Evolutionary conservation across 202 grass and related monocot genomes (phyloP).

Genomic region (Cymbopogon flexuosus): DNA sequence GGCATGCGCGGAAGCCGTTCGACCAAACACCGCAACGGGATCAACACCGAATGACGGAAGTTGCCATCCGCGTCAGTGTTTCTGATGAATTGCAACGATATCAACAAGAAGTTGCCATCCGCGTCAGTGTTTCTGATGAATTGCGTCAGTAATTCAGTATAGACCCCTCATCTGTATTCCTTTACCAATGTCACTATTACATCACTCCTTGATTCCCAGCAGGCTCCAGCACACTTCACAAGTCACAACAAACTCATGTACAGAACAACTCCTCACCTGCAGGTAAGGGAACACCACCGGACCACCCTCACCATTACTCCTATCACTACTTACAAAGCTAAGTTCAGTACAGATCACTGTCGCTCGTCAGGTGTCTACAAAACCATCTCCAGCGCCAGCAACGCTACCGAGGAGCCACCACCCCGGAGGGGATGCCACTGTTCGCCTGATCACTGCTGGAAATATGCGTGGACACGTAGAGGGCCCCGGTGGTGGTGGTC

Average conservation of each 20-base stretch:
- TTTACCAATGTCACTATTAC: not conserved
- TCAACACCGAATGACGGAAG: not conserved
- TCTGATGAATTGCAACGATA: not conserved
- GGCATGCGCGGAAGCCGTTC: not conserved
- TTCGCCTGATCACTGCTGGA: constrained; percentile 21
- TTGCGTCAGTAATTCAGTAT: not conserved
- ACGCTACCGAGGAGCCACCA: constrained; percentile 41
- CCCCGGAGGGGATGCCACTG: constrained; percentile 44
- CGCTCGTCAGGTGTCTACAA: not conserved
- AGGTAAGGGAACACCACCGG: not conserved
- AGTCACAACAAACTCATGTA: constrained; percentile 14
- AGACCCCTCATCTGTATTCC: not conserved
- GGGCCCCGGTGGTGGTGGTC: not conserved
- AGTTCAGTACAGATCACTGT: not conserved
- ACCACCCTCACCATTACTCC: not conserved
- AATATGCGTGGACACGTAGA: constrained; percentile 34
- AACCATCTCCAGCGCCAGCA: not conserved
- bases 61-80: not conserved
- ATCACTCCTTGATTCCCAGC: constrained; percentile 10
- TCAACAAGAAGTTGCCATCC: too few species aligned
- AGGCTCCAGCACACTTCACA: not conserved
- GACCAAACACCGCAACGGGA: not conserved
- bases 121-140: not conserved
- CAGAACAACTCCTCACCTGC: constrained; percentile 6
- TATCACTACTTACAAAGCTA: constrained; percentile 6